Evolutionary conservation across 805 yeast species (phyloP), one percentile per base, ranked within the genome.

Genomic region (Ascoidea tarda): DNA sequence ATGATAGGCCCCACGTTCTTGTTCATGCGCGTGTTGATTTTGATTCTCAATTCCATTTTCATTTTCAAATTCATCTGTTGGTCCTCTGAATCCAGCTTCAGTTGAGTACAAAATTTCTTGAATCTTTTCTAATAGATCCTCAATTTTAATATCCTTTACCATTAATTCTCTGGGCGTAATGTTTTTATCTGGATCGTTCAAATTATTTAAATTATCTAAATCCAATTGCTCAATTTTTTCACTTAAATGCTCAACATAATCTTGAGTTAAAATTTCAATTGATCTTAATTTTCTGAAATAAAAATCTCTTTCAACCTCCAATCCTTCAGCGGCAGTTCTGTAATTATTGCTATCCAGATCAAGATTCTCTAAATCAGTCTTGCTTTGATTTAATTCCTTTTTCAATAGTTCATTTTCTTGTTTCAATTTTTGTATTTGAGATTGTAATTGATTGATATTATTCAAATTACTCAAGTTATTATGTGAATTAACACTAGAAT

Each of bases 271-370:
- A 32, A 87, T 79, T 66, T 93, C 99, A 53, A 93, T 86, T 54
- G 87, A 95, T 57, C 96, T 76, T 51, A 93, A 71, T 67, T 91
- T 93, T 61, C 84, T 82, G 68, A 87, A 91, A 66, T 93, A 93
- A 62, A 91, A 88, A 65, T 87, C 85, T 57, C 98, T 78, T 64
- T 93, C 97, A 1, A 85, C 77, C 60, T 83, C 87, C 50, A 87
- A 69, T 12, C 82, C 78, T 50, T 81, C 85, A 21, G 82, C 76
- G 12, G 82, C 78, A 28, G 76, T 71, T 54, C 73, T 74, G 58
- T 76, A 75, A 57, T 82, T 87, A 14, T 71, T 72, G 16, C 79
- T 59, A 58, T 86, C 88, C 5, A 72, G 69, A n/a, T 66, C 67
- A 12, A 74, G 66, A 16, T 61, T 64, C 2, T 62, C 60, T n/a